phyloP scores from a whole-genome alignment of 2,329 filamentous ascomycete species.

The Clarireedia homoeocarpa region DNA sequence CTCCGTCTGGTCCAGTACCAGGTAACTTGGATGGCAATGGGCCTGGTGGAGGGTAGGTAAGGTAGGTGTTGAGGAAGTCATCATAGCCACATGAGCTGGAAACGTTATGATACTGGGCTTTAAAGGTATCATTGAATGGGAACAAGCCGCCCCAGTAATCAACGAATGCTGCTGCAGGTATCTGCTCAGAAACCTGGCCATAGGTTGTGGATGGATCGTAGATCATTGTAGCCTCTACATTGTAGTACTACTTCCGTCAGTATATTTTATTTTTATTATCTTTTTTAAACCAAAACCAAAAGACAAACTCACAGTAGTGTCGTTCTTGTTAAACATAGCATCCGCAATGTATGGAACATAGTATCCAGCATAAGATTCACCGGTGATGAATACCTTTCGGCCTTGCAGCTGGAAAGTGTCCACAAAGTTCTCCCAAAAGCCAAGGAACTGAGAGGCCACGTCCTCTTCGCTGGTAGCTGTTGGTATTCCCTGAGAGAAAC shows the following conservation, averaged over 20 bases:
- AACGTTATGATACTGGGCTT: conserved; percentile 41
- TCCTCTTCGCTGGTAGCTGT: conserved; percentile 60
- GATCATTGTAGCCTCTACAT: conserved; percentile 61
- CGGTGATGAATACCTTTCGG: conserved; percentile 65
- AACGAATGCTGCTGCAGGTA: conserved; percentile 50
- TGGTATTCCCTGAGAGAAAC: conserved; percentile 33
- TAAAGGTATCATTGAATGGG: conserved; percentile 54
- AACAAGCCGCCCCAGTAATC: conserved; percentile 54
- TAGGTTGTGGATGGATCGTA: conserved; percentile 62
- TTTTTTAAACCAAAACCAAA: too few species aligned
- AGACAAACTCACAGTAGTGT: conserved; percentile 24
- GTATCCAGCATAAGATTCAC: conserved; percentile 62
- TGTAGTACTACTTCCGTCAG: conserved; percentile 48
- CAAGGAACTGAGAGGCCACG: conserved; percentile 62
- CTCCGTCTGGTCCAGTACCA: conserved; percentile 34
- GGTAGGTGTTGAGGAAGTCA: conserved; percentile 50
- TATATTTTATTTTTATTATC: background rate
- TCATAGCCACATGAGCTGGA: conserved; percentile 55
- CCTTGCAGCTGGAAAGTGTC: conserved; percentile 60
- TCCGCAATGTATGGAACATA: conserved; percentile 67
- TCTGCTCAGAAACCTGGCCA: conserved; percentile 35
- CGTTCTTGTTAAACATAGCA: conserved; percentile 58
- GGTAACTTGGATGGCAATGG: conserved; percentile 44
- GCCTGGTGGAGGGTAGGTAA: conserved; percentile 61
- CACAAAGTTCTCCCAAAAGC: conserved; percentile 74